Evolutionary conservation across 2,329 filamentous ascomycete species (phyloP), one percentile per base, ranked within the genome.

Genomic region (Chlorencoelia australis): DNA sequence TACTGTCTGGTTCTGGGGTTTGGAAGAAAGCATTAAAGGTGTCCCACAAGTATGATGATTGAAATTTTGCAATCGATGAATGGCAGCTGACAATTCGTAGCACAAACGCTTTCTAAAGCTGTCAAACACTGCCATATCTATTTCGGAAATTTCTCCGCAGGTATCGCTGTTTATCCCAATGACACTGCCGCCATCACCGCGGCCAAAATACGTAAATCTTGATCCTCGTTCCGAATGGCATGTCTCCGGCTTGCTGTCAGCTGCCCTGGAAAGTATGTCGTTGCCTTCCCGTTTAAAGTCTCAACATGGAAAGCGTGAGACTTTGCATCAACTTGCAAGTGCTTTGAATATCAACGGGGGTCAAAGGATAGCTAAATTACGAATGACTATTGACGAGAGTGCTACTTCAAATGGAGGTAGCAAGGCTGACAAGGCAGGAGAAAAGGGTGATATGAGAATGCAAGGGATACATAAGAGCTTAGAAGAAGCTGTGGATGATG

Each of bases 1-100:
- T 21, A 76, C 76, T 33, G 74, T 95, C 20, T 93, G 86, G 82
- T 72, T 87, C 9, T 96, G 88, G 80, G 88, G 82, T 0, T 57
- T 87, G 15, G 82, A 93, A 57, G 77, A 80, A 38, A 63, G 63
- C 2, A 64, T 68, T 26, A 64, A 59, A 32, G 70, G 65, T 28
- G 62, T 68, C 19, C 60, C 69, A 25, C 65, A 74, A 51, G 75
- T 79, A 56, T 58, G 62, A 53, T 41, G 25, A 33, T 20, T 18
- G 40, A 24, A 35, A 20, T 21, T 26, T 30, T 21, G 44, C 16
- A 16, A 16, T 18, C 13, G 36, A n/a, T 21, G 32, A n/a, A 15
- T 16, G 16, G 11, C 30, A 18, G 26, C 41, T 53, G 24, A 51
- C 18, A 18, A n/a, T 20, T 24, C 24, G 25, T 44, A 77, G 69